Evolutionary conservation across 768 basidiomycete genomes (phyloP).

Genomic region (Suillus brevipes): DNA sequence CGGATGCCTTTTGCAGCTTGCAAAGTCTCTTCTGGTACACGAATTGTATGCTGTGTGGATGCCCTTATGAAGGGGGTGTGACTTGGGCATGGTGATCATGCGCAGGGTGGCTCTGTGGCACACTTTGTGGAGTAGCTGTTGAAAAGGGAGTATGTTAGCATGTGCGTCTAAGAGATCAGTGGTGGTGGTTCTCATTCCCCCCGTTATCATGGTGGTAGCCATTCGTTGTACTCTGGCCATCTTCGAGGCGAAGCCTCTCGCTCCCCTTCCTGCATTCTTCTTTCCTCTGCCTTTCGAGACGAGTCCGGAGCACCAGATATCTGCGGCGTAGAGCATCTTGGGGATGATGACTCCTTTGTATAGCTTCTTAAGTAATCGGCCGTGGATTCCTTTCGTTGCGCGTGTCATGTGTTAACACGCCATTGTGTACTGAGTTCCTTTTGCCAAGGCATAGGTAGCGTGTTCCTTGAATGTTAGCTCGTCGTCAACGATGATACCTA

Average conservation of each 20-base stretch:
- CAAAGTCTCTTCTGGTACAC: conserved; percentile 1
- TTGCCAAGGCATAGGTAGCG: neutral
- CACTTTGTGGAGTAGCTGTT: conserved; percentile 8
- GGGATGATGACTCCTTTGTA: conserved; percentile 9
- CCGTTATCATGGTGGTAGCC: conserved; percentile 12
- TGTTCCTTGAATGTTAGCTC: neutral
- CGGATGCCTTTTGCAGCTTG: conserved; percentile 17
- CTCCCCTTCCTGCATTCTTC: neutral
- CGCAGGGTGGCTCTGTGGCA: neutral
- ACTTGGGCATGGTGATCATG: conserved; percentile 17
- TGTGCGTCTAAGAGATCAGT: conserved; percentile 21
- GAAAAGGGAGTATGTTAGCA: conserved; percentile 19
- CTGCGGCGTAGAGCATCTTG: conserved; percentile 14
- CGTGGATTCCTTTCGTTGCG: neutral
- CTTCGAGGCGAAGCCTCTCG: neutral
- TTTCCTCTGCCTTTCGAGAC: neutral
- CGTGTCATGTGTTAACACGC: neutral
- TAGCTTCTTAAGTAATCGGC: neutral
- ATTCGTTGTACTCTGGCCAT: conserved; percentile 7
- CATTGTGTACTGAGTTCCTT: conserved; percentile 7
- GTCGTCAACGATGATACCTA: conserved; percentile 3
- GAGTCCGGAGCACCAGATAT: conserved; percentile 14
- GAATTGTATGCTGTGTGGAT: conserved; percentile 18
- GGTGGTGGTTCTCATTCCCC: conserved; percentile 16
- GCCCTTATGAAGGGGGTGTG: conserved; percentile 18